A percentile compares a stretch with the other conserved stretches of the same genome.
Evolutionary conservation across 2,329 filamentous ascomycete species (phyloP).

Genomic region (Fusarium lateritium): DNA sequence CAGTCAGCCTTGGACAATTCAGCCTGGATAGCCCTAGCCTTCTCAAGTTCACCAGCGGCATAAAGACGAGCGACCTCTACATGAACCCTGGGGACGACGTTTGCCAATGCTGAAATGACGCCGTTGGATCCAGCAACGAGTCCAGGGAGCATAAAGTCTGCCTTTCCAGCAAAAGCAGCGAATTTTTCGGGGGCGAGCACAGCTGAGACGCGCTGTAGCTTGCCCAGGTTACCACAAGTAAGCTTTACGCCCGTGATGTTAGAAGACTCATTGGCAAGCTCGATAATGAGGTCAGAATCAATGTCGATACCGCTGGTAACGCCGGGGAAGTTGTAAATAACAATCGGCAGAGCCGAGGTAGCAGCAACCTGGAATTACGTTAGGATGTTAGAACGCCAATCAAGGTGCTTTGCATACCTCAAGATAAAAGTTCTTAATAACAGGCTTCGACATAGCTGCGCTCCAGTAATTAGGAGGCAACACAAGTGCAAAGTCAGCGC

Average conservation of each 20-base stretch:
- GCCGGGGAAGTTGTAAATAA: constrained; percentile 77
- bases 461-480: constrained; percentile 77
- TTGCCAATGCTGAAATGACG: constrained; percentile 79
- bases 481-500: constrained; percentile 77
- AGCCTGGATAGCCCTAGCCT: constrained; percentile 73
- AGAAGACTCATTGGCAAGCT: constrained; percentile 43
- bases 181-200: constrained; percentile 63
- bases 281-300: constrained; percentile 62
- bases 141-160: constrained; percentile 80
- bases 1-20: constrained; percentile 78
- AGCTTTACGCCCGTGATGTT: constrained; percentile 76
- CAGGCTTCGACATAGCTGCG: background rate
- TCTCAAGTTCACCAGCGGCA: constrained; percentile 66
- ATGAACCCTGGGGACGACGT: constrained; percentile 77
- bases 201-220: constrained; percentile 59
- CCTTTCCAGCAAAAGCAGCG: constrained; percentile 79
- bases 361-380: constrained; percentile 62
- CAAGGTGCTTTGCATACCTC: background rate
- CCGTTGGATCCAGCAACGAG: constrained; percentile 78
- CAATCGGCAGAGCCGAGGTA: constrained; percentile 69
- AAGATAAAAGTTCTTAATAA: background rate
- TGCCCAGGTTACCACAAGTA: constrained; percentile 75
- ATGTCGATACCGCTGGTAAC: constrained; percentile 72
- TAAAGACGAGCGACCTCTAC: constrained; percentile 74
- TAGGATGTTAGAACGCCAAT: background rate